Percentiles rank a stretch among this genome's conserved stretches.
phyloP scores from a whole-genome alignment of 805 yeast species.

The Lipomyces anomalus region DNA sequence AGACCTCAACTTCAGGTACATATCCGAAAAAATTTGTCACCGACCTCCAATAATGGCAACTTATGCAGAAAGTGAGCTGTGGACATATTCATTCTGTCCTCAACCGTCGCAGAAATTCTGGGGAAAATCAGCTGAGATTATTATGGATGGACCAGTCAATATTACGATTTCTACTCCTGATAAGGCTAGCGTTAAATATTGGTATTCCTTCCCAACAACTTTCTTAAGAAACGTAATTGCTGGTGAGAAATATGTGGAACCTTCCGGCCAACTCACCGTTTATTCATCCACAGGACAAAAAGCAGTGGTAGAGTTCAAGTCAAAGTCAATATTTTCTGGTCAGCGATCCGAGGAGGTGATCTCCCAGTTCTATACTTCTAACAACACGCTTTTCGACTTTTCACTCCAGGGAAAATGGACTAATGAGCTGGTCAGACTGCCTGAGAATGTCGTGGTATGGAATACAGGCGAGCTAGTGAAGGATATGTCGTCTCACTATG shows the following conservation, averaged over 20 bases:
- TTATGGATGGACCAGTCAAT: conserved; percentile 63
- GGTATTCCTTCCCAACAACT: conserved; percentile 79
- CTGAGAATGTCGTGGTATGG: conserved; percentile 48
- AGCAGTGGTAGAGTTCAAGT: conserved; percentile 68
- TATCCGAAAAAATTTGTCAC: conserved; percentile 84
- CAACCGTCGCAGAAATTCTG: conserved; percentile 84
- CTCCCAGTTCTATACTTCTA: conserved; percentile 34
- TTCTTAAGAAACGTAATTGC: conserved; percentile 82
- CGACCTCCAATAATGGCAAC: conserved; percentile 82
- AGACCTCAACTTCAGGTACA: conserved; percentile 64
- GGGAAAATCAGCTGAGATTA: conserved; percentile 88
- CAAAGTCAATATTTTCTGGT: conserved; percentile 79
- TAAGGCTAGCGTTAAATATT: conserved; percentile 37
- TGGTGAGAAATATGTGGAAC: conserved; percentile 92
- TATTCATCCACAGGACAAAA: conserved; percentile 58
- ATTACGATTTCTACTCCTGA: conserved; percentile 57
- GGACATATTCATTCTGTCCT: conserved; percentile 50
- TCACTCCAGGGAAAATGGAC: conserved; percentile 77
- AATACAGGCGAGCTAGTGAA: conserved; percentile 58
- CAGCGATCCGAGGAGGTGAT: conserved; percentile 62
- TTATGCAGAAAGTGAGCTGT: conserved; percentile 62
- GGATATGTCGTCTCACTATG: conserved; percentile 61
- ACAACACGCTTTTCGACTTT: conserved; percentile 31
- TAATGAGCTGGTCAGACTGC: conserved; percentile 44
- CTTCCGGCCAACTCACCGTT: conserved; percentile 61